Conservation (phyloP, 345 rosid species). For the Hibiscus syriacus region DNA sequence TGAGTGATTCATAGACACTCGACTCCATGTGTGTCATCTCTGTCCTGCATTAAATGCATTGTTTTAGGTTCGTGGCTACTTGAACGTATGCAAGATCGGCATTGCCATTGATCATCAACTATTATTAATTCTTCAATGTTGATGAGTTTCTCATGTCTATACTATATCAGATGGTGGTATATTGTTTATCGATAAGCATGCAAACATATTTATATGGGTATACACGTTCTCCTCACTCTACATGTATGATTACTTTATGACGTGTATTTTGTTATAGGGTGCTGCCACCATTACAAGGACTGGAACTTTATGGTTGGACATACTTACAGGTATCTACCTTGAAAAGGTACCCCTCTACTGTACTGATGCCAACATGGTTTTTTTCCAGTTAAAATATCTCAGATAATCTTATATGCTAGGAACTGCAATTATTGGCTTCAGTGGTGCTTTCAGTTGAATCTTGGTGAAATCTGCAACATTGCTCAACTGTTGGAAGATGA, state of each 20-base stretch:
- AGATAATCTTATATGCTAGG: neutral
- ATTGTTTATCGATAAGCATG: neutral
- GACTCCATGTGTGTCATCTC: conserved; percentile 22
- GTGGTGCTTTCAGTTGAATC: neutral
- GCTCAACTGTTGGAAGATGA: neutral
- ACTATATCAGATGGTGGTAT: neutral
- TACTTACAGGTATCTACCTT: conserved; percentile 11
- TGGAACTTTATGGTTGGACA: conserved; percentile 7
- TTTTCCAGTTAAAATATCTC: neutral
- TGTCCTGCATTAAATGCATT: conserved; percentile 24
- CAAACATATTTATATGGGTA: neutral
- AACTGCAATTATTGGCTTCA: conserved; percentile 4
- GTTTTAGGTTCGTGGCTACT: conserved; percentile 24
- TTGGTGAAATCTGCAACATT: conserved; percentile 1
- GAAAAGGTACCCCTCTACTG: neutral
- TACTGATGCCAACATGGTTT: neutral
- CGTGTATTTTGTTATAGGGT: conserved; percentile 3
- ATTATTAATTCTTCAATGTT: neutral
- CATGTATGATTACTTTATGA: conserved; percentile 11
- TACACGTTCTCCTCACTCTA: neutral
- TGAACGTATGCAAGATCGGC: conserved; percentile 2
- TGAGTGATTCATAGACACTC: conserved; percentile 25
- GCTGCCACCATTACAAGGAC: conserved; percentile 7
- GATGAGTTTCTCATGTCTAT: neutral
- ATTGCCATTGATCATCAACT: conserved; percentile 6